Percentiles rank a stretch among this genome's conserved stretches.
Evolutionary conservation across 345 rosid species (phyloP).

Genomic region (Raphanus raphanistrum): DNA sequence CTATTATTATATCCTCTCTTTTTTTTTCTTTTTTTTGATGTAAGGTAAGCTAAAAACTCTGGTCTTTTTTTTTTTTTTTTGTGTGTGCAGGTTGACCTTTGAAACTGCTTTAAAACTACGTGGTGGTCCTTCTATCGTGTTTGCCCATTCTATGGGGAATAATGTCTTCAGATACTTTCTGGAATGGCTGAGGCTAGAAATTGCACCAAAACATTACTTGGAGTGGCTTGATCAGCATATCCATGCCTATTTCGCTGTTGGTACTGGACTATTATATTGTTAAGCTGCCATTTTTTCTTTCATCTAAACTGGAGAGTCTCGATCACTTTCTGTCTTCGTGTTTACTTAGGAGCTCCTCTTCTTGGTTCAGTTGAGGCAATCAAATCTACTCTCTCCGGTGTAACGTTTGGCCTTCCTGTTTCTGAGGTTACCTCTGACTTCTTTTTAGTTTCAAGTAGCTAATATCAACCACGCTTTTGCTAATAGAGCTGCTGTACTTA

Average conservation of each 20-base stretch:
- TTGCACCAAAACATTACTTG: conserved; percentile 89
- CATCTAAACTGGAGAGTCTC: conserved; percentile 5
- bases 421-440: conserved; percentile 74
- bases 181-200: conserved; percentile 97
- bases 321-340: conserved; percentile 5
- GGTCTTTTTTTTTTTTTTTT: conserved; percentile 8
- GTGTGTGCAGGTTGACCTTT: conserved; percentile 66
- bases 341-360: conserved; percentile 81
- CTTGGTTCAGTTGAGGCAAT: conserved; percentile 86
- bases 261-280: conserved; percentile 44
- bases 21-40: background rate
- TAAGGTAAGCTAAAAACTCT: background rate
- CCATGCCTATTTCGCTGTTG: conserved; percentile 92
- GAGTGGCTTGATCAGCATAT: conserved; percentile 93
- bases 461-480: conserved; percentile 2
- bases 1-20: background rate
- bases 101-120: conserved; percentile 91
- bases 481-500: background rate
- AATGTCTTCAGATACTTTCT: conserved; percentile 90
- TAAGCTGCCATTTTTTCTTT: conserved; percentile 12
- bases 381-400: conserved; percentile 78
- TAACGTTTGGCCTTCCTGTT: conserved; percentile 88
- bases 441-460: background rate
- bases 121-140: conserved; percentile 89
- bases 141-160: conserved; percentile 98